Evolutionary conservation across 2,329 filamentous ascomycete species (phyloP).

Genomic region (Paecilomyces formosus): DNA sequence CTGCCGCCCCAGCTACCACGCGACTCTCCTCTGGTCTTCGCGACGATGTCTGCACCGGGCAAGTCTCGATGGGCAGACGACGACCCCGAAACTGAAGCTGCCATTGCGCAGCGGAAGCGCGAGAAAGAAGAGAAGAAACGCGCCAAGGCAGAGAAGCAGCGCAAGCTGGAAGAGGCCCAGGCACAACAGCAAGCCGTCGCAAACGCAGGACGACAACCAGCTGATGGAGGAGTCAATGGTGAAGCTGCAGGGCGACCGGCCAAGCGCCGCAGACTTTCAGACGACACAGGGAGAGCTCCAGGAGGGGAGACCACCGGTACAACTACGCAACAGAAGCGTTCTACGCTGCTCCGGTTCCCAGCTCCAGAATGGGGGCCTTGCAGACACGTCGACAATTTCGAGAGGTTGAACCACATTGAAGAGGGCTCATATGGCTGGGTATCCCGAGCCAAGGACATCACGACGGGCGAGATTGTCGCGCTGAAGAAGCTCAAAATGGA

Average conservation of each 20-base stretch:
- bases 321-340: conserved; percentile 21
- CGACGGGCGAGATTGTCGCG: conserved; percentile 74
- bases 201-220: conserved; percentile 7
- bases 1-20: neutral
- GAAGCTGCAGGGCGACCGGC: conserved; percentile 43
- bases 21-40: neutral
- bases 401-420: conserved; percentile 92
- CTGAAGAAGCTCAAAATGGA: conserved; percentile 93
- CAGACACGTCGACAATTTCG: conserved; percentile 77
- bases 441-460: conserved; percentile 67
- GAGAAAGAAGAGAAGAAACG: conserved; percentile 89
- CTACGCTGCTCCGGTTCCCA: conserved; percentile 65
- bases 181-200: conserved; percentile 6
- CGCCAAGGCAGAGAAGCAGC: conserved; percentile 73
- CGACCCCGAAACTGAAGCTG: conserved; percentile 69
- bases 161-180: conserved; percentile 50
- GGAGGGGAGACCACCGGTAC: conserved; percentile 11
- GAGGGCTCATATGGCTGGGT: conserved; percentile 96
- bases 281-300: conserved; percentile 29
- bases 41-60: conserved; percentile 50
- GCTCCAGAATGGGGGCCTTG: conserved; percentile 61
- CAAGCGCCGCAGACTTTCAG: conserved; percentile 55
- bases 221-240: conserved; percentile 12
- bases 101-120: conserved; percentile 59
- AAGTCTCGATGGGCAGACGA: conserved; percentile 84